Evolutionary conservation across 305 asterid genomes (phyloP).

Genomic region (Solanum hybrid): DNA sequence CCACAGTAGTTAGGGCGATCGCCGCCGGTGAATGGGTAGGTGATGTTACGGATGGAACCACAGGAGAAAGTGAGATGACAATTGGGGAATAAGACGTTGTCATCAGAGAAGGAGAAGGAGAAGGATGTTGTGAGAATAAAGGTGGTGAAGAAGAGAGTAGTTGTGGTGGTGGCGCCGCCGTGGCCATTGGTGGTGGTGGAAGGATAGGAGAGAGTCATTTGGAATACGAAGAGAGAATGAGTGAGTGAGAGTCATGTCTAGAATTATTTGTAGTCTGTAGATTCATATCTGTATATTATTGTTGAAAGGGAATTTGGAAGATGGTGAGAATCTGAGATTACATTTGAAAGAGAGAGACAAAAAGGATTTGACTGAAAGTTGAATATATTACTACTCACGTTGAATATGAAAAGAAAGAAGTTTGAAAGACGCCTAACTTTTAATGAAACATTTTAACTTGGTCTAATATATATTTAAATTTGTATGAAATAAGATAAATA

Average conservation of each 20-base stretch:
- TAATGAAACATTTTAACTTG: neutral
- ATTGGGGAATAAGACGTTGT: conserved; percentile 15
- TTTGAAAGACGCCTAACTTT: neutral
- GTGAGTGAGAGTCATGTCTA: neutral
- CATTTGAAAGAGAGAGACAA: neutral
- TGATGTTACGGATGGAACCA: conserved; percentile 27
- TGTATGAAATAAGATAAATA: no score
- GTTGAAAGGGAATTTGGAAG: neutral
- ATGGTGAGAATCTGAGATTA: neutral
- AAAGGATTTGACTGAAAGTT: neutral
- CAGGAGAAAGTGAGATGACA: conserved; percentile 51
- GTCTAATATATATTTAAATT: no score
- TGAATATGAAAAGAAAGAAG: neutral
- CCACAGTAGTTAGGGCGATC: conserved; percentile 60
- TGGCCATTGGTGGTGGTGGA: neutral
- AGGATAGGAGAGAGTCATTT: neutral
- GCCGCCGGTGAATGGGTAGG: conserved; percentile 59
- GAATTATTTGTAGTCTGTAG: conserved; percentile 6
- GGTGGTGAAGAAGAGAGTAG: neutral
- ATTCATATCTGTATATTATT: conserved; percentile 11
- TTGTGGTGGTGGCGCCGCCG: neutral
- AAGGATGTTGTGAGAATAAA: neutral
- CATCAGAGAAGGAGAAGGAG: conserved; percentile 5
- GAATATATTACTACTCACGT: neutral
- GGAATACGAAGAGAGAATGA: conserved; percentile 12